A percentile compares a stretch with the other conserved stretches of the same genome.
Conservation (phyloP, 1,284 basidiomycete genomes). For the Papiliotrema terrestris region DNA sequence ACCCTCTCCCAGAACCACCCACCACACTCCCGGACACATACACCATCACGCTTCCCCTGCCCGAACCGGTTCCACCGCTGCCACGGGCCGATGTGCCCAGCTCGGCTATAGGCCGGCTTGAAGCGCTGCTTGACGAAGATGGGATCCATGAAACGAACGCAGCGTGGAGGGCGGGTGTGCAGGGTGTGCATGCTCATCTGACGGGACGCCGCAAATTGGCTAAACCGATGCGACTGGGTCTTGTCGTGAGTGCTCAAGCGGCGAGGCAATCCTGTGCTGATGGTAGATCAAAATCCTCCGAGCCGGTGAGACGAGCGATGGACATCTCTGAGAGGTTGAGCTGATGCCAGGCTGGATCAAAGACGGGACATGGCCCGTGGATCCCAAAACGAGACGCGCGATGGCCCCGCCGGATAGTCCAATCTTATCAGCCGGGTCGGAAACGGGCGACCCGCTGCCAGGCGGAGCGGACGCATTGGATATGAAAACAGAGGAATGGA, state of each 20-base stretch:
- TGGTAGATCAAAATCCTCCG: conserved; percentile 36
- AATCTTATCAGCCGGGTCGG: conserved; percentile 7
- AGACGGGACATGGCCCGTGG: conserved; percentile 47
- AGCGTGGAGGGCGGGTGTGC: conserved; percentile 40
- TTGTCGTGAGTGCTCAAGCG: conserved; percentile 33
- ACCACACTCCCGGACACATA: conserved; percentile 13
- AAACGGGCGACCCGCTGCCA: neutral
- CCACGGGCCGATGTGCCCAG: neutral
- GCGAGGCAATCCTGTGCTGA: neutral
- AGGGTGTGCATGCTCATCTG: conserved; percentile 29
- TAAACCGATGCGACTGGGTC: conserved; percentile 32
- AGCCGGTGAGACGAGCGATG: neutral
- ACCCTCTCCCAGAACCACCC: conserved; percentile 17
- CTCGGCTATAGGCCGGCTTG: conserved; percentile 27
- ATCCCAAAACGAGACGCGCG: conserved; percentile 25
- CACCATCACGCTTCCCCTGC: conserved; percentile 16
- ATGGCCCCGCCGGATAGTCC: conserved; percentile 26
- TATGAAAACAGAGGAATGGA: too few relatives aligned
- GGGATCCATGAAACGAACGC: conserved; percentile 33
- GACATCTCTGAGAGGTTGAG: too few relatives aligned
- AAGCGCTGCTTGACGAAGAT: conserved; percentile 28
- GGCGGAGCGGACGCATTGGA: neutral
- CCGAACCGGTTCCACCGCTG: conserved; percentile 9
- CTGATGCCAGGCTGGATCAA: conserved; percentile 41
- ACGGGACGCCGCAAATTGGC: conserved; percentile 31